Base-by-base conservation (phyloP, 192 early-diverging fungal species). In the Kappamyces sp. region DNA sequence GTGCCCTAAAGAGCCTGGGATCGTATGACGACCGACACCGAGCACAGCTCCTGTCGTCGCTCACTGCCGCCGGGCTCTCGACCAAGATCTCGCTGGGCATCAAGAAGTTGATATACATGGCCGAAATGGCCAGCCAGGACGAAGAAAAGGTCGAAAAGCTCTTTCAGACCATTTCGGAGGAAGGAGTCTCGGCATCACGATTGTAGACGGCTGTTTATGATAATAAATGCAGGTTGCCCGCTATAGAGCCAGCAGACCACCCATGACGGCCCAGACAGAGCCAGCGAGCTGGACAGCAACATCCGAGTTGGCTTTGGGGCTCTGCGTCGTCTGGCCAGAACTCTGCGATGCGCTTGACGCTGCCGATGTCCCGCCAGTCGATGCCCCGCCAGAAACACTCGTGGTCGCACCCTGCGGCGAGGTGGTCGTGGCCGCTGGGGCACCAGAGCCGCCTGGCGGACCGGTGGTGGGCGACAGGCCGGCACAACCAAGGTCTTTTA, bases 111-210 rank as follows among this genome's bases (percentile, higher is more conserved):
- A 66, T 99, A 53, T 85, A 91, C 81, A 80, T 90, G 12, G 76
- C 86, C 33, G 96, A 96, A 63, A 95, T 91, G 80, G 90, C 94
- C 3, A 70, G 86, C 30, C 93, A 96, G 67, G 91, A 93, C 62
- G 66, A 54, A 7, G 84, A 90, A 61, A 88, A 85, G 54, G 78
- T 90, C 12, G 84, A 83, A 2, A 86, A 89, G 60, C 86, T 93
- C 75, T 84, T 88, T 41, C 67, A 67, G 52, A 66, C 78, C 45
- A 69, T 84, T 29, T 6, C 6, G n/a, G 58, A 60, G n/a, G 11
- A 60, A 30, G 54, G 59, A 43, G n/a, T n/a, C 42, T 8, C 42
- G n/a, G 42, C n/a, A n/a, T n/a, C n/a, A n/a, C n/a, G n/a, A n/a
- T n/a, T n/a, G n/a, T n/a, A n/a, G n/a, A n/a, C n/a, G n/a, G n/a